Evolutionary conservation across 176 grass and related monocot genomes (phyloP), one percentile per base, ranked within the genome.

Genomic region (Musa acuminata): DNA sequence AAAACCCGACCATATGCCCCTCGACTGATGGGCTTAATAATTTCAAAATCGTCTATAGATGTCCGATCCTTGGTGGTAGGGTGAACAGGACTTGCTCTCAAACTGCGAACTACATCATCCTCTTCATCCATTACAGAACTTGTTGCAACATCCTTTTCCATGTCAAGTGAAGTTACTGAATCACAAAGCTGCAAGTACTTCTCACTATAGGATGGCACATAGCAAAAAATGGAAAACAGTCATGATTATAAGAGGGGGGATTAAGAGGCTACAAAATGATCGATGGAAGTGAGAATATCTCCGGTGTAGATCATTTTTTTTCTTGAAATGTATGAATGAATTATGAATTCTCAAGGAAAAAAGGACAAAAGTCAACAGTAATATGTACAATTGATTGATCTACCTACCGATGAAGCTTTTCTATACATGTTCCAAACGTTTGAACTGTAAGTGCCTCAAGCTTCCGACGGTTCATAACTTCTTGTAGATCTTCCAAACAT

Each of bases 11-110:
- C 22, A 22, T 22, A 22, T 22, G 22, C 22, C 22, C 22, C 96
- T 72, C 96, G 90, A 27, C 96, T 99, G 26, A 99, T 99, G 67
- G 91, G 96, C 82, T 99, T 99, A 75, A 95, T 95, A 73, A 95
- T 99, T 87, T 99, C 96, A 64, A 99, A 99, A 82, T 99, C 96
- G 82, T 99, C 90, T 74, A 99, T 99, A 71, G 96, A 99, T 82
- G 88, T 99, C 74, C 96, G 84, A 75, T 99, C 96, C 81, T 99
- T 99, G 63, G 11, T 72, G 17, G 73, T 84, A 75, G 90, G 86
- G 72, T 98, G 94, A 73, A 98, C 90, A 60, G 94, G 94, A 79
- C 94, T 98, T 65, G 94, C 86, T 24, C 90, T 86, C 69, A 98
- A 93, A 71, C 94, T 98, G 74, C 90, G 90, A 2, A 93, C 90